Percentiles rank a stretch among this genome's conserved stretches.
Conservation (phyloP, 495 filamentous ascomycete species). For the Hyaloscypha finlandica region DNA sequence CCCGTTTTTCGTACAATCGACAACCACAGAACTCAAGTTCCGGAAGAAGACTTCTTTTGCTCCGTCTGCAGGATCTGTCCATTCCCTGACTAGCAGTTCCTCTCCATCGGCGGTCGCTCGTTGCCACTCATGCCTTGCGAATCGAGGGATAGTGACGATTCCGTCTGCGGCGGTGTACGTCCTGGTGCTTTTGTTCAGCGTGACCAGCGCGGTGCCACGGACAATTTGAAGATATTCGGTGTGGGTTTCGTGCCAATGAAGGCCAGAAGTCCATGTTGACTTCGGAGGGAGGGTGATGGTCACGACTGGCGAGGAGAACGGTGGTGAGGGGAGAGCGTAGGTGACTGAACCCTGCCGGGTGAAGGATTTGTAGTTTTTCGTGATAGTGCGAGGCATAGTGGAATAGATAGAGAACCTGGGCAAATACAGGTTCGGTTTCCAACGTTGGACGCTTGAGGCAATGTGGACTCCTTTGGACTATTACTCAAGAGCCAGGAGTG, state of each 20-base stretch:
- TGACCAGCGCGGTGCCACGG: constrained; percentile 15
- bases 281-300: constrained; percentile 15
- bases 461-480: no score
- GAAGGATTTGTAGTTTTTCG: constrained; percentile 4
- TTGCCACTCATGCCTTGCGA: constrained; percentile 15
- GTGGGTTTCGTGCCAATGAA: constrained; percentile 22
- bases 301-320: not conserved
- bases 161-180: constrained; percentile 7
- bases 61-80: constrained; percentile 20
- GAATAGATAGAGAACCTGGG: no score
- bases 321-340: constrained; percentile 14
- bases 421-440: no score
- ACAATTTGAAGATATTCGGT: constrained; percentile 20
- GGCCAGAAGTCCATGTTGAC: constrained; percentile 19
- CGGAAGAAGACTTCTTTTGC: constrained; percentile 24
- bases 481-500: no score
- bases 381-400: constrained; percentile 15
- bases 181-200: constrained; percentile 1
- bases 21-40: constrained; percentile 17
- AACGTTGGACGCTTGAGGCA: no score
- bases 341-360: constrained; percentile 8
- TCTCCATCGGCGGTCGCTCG: constrained; percentile 9
- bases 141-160: constrained; percentile 12
- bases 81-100: constrained; percentile 18
- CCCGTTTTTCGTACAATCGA: constrained; percentile 9